These are phyloP conservation scores for Stachybotrys echinatus DNA, from an alignment of 2,329 filamentous ascomycete species.

Conservation along the genomic window DNA sequence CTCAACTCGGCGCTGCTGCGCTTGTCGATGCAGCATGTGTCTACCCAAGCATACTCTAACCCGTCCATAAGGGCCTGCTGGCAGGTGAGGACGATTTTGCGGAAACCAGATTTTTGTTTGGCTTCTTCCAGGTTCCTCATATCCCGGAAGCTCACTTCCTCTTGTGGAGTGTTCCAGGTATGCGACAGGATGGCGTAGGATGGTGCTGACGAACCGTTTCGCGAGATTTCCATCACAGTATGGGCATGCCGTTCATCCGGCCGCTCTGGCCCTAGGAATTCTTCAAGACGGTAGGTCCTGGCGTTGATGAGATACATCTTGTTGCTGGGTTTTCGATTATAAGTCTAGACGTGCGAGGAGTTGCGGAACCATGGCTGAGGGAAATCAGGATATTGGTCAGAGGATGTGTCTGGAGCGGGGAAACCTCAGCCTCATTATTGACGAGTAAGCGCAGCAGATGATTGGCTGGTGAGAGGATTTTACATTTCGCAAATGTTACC, in stretches of 20 bases:
- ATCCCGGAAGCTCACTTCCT: constrained; percentile 14
- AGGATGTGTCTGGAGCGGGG: not conserved
- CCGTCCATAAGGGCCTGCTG: constrained; percentile 6
- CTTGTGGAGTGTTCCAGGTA: constrained; percentile 10
- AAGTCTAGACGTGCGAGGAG: not conserved
- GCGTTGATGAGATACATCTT: not conserved
- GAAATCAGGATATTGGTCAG: not conserved
- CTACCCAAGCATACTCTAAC: constrained; percentile 16
- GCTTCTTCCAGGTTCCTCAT: not conserved
- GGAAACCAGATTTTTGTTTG: constrained; percentile 8
- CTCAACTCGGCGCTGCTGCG: constrained; percentile 15
- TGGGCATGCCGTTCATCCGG: not conserved
- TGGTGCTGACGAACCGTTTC: not conserved
- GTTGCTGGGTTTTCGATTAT: not conserved
- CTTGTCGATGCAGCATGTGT: constrained; percentile 19
- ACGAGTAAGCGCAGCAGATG: no score
- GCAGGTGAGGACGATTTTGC: constrained; percentile 11
- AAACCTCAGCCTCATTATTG: not conserved
- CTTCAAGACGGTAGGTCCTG: not conserved
- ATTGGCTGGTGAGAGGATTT: no score
- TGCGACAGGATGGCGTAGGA: constrained; percentile 17
- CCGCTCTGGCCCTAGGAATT: not conserved
- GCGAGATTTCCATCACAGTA: not conserved
- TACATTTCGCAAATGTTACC: no score
- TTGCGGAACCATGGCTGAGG: not conserved